Evolutionary conservation across 208 protist genomes (phyloP).

Genomic region (Porcisia hertigi): DNA sequence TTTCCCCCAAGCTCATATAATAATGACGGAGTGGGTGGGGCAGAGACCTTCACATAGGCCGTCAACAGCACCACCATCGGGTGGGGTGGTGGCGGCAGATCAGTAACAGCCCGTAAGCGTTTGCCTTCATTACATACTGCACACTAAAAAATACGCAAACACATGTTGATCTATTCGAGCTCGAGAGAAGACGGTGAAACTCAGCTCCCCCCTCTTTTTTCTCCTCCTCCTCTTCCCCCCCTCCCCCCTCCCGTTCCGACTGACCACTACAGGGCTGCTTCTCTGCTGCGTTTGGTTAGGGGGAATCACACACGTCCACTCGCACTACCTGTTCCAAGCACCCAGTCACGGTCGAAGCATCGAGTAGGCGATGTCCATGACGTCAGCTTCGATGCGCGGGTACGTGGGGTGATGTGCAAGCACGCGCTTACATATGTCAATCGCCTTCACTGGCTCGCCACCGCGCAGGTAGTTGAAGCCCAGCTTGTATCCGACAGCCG

Average conservation of each 20-base stretch:
- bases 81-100: too few relatives aligned
- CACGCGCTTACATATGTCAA: constrained; percentile 94
- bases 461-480: constrained; percentile 97
- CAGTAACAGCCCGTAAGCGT: too few relatives aligned
- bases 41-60: too few relatives aligned
- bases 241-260: too few relatives aligned
- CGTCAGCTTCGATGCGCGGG: constrained; percentile 92
- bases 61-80: too few relatives aligned
- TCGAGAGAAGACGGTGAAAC: background rate
- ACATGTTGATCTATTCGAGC: background rate
- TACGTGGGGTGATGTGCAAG: constrained; percentile 86
- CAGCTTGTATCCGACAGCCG: constrained; percentile 94
- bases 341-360: constrained; percentile 69
- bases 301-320: background rate
- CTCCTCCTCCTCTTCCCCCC: too few relatives aligned
- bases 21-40: too few relatives aligned
- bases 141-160: background rate
- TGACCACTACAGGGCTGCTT: too few relatives aligned
- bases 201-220: background rate
- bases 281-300: background rate
- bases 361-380: constrained; percentile 91
- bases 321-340: too few relatives aligned
- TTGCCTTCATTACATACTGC: too few relatives aligned
- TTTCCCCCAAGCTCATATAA: too few relatives aligned
- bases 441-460: constrained; percentile 88